Percentiles rank a stretch among this genome's conserved stretches.
phyloP scores from a whole-genome alignment of 2,329 filamentous ascomycete genomes.

The Lachnellula cervina region DNA sequence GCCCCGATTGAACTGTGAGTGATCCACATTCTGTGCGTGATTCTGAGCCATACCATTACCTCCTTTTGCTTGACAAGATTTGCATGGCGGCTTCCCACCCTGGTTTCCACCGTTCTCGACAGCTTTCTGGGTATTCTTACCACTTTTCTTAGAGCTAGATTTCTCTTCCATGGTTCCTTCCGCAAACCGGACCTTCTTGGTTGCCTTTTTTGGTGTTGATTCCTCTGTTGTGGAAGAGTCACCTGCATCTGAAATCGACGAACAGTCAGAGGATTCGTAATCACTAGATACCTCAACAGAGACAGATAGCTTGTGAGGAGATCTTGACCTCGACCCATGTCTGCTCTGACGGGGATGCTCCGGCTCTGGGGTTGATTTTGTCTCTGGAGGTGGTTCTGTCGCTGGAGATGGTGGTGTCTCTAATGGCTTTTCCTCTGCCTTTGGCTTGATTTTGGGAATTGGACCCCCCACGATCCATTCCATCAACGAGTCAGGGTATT shows the following conservation, averaged over 20 bases:
- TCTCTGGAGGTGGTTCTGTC: background rate
- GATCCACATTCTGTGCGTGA: background rate
- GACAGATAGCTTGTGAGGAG: background rate
- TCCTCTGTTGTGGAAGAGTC: background rate
- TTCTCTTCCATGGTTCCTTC: background rate
- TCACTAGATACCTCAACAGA: background rate
- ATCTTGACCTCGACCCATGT: background rate
- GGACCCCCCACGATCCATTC: background rate
- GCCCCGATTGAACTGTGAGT: background rate
- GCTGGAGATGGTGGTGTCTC: too few relatives aligned
- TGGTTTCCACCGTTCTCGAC: background rate
- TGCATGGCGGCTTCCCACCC: too few relatives aligned
- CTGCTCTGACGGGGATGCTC: background rate
- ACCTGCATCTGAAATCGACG: background rate
- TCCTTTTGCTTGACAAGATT: too few relatives aligned
- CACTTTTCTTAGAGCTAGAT: background rate
- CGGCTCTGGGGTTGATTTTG: background rate
- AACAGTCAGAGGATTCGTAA: background rate
- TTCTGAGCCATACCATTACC: too few relatives aligned
- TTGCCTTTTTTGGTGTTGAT: background rate
- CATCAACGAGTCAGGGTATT: conserved; percentile 1
- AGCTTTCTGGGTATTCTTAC: background rate
- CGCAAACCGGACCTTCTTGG: background rate
- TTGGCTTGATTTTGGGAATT: background rate
- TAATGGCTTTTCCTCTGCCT: background rate